phyloP scores from a whole-genome alignment of 2,329 filamentous ascomycete genomes.

The Westerdykella ornata region DNA sequence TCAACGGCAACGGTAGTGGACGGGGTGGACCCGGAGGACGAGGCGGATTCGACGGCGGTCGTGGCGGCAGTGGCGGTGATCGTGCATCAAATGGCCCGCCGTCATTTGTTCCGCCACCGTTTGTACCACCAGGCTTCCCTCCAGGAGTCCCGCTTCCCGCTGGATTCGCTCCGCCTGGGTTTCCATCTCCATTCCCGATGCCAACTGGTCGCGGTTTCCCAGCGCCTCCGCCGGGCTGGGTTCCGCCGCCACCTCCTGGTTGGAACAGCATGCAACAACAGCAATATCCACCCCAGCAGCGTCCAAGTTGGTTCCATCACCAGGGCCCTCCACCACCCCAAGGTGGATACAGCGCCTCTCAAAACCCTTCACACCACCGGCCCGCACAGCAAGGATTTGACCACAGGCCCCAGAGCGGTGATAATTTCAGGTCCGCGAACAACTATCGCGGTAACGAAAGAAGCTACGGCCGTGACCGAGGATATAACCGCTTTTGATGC shows the following conservation, averaged over 20 bases:
- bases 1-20: constrained; percentile 11
- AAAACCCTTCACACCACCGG: no score
- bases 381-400: no score
- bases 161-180: constrained; percentile 48
- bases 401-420: no score
- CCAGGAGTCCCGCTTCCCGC: constrained; percentile 33
- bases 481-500: no score
- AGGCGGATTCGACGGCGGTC: constrained; percentile 12
- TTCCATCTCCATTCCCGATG: constrained; percentile 6
- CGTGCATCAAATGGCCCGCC: constrained; percentile 29
- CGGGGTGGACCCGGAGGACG: constrained; percentile 41
- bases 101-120: no score
- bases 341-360: constrained; percentile 1
- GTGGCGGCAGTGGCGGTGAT: constrained; percentile 16
- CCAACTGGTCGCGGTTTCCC: not conserved
- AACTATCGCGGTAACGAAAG: no score
- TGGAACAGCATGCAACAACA: not conserved
- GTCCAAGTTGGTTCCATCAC: not conserved
- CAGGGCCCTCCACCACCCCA: constrained; percentile 2
- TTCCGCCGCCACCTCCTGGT: constrained; percentile 10
- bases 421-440: no score
- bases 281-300: not conserved
- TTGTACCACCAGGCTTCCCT: no score
- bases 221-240: constrained; percentile 11
- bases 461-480: no score